phyloP scores from a whole-genome alignment of 192 early-diverging fungal genomes.

The Nowakowskiella sp. region DNA sequence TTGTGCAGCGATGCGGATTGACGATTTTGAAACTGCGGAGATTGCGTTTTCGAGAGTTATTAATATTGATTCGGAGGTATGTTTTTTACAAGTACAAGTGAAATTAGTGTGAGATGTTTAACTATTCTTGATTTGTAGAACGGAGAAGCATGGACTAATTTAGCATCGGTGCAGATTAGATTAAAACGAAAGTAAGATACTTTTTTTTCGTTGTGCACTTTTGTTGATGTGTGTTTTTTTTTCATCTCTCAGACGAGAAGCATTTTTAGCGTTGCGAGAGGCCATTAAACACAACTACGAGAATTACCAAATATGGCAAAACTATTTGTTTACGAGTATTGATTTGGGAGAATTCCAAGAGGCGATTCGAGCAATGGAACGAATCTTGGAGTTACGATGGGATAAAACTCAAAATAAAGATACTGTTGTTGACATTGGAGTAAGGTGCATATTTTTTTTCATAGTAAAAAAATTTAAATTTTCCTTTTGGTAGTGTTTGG shows the following conservation, averaged over 20 bases:
- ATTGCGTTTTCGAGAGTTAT: conserved; percentile 71
- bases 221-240: conserved; percentile 2
- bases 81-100: conserved; percentile 3
- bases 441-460: neutral
- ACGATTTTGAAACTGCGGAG: conserved; percentile 67
- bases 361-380: conserved; percentile 76
- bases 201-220: neutral
- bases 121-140: conserved; percentile 38
- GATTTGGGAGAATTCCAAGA: conserved; percentile 73
- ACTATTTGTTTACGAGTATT: conserved; percentile 71
- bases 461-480: conserved; percentile 8
- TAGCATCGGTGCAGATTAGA: conserved; percentile 74
- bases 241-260: conserved; percentile 45
- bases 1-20: conserved; percentile 77
- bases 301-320: conserved; percentile 89
- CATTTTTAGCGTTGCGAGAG: conserved; percentile 72
- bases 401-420: conserved; percentile 54
- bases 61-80: conserved; percentile 50
- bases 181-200: conserved; percentile 48
- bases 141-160: conserved; percentile 95
- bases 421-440: conserved; percentile 60
- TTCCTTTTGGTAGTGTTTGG: conserved; percentile 11
- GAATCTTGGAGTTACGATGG: conserved; percentile 68
- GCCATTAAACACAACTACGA: conserved; percentile 72
- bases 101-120: conserved; percentile 10